phyloP scores from a whole-genome alignment of 2,329 filamentous ascomycete genomes.

The Verticillium albo-atrum region DNA sequence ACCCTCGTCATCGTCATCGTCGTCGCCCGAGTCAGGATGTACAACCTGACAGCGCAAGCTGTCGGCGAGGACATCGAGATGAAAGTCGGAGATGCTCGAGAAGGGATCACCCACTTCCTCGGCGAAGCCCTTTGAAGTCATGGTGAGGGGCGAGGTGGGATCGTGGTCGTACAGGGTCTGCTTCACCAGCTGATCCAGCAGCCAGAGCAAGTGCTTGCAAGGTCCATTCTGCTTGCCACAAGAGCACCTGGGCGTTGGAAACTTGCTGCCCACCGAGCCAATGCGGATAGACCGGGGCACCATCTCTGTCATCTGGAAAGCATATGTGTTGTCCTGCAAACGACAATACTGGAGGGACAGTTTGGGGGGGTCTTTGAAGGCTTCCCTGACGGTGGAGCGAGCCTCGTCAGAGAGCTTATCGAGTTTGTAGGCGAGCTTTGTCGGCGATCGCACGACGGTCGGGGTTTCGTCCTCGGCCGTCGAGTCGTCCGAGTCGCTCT shows the following conservation, averaged over 20 bases:
- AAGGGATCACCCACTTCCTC: conserved; percentile 45
- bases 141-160: conserved; percentile 30
- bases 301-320: conserved; percentile 52
- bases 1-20: conserved; percentile 13
- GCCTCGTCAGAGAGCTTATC: conserved; percentile 31
- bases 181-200: conserved; percentile 47
- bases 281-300: conserved; percentile 49
- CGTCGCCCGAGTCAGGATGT: conserved; percentile 11
- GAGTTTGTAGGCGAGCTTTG: conserved; percentile 35
- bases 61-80: conserved; percentile 47
- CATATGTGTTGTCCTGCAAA: conserved; percentile 42
- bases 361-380: conserved; percentile 42
- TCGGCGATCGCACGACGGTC: conserved; percentile 29
- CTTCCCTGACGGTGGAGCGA: conserved; percentile 34
- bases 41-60: conserved; percentile 44
- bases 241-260: conserved; percentile 40
- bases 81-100: conserved; percentile 42
- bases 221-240: conserved; percentile 32
- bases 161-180: conserved; percentile 39
- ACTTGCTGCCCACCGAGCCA: conserved; percentile 32
- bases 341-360: conserved; percentile 47
- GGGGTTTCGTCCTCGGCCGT: conserved; percentile 24
- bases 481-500: conserved; percentile 20
- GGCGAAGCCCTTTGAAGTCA: conserved; percentile 38
- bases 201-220: conserved; percentile 50